Base-by-base conservation (phyloP, 495 filamentous ascomycete species). In the Annulohypoxylon moriforme region DNA sequence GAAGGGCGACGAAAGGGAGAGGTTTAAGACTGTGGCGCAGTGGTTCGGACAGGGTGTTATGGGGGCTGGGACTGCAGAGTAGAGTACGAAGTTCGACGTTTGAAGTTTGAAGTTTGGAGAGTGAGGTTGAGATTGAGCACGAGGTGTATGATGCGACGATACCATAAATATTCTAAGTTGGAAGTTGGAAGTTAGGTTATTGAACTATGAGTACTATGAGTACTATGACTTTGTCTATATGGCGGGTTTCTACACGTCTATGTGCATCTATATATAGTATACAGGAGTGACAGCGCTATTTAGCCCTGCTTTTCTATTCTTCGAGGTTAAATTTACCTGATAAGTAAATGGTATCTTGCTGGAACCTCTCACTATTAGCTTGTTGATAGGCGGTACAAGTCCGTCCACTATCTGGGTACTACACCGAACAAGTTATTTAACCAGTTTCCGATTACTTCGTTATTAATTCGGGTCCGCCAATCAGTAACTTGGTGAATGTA, bases 11-110 rank as follows among this genome's bases (percentile, higher is more conserved):
- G 95, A 98, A 80, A 87, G 90, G 71, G 95, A 98, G 80, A 87
- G 90, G 71, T 98, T 98, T 77, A 92, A 88, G 47, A 93, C 93
- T 16, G 86, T 98, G 3, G 91, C 92, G 70, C 94, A 98, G 74
- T 99, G 96, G 83, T 98, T 98, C 82, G 95, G 94, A 4, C 83
- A 93, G 70, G 96, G 96, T 0, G 93, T 98, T 14, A 97, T 99
- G 94, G 82, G 81, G 4, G 78, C 76, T 27, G 74, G 79, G 8
- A 75, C 64, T n/a, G 53, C 68, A 27, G 82, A 85, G 61, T 84
- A 60, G 4, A 25, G 38, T 33, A 16, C 44, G 46, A n/a, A n/a
- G n/a, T n/a, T n/a, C n/a, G n/a, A n/a, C n/a, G n/a, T n/a, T n/a
- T n/a, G n/a, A n/a, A 49, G 38, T 42, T 42, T 42, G 38, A 42